Evolutionary conservation across 2,329 filamentous ascomycete species (phyloP).

Genomic region (Penicillium sp.): DNA sequence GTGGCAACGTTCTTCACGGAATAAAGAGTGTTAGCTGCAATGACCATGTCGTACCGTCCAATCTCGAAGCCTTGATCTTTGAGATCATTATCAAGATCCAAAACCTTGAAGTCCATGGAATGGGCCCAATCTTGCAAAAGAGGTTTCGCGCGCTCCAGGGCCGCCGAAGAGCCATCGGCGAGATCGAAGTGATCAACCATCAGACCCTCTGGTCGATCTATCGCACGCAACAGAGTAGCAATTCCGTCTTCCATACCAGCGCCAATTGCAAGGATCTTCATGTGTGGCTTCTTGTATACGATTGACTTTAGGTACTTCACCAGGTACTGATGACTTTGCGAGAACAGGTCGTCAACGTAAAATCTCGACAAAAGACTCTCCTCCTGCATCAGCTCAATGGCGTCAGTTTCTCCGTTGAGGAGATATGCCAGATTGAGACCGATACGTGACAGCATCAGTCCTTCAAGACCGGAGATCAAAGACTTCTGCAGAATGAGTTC

Average conservation of each 20-base stretch:
- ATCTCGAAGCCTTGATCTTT: constrained; percentile 2
- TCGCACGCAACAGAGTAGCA: background rate
- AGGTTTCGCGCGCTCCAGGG: background rate
- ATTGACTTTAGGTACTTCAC: background rate
- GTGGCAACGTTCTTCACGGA: background rate
- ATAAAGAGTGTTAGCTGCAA: constrained; percentile 1
- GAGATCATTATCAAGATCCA: constrained; percentile 1
- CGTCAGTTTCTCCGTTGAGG: constrained; percentile 2
- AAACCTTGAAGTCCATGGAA: background rate
- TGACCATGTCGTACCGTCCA: constrained; percentile 3
- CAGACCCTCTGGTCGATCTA: constrained; percentile 3
- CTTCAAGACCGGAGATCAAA: constrained; percentile 6
- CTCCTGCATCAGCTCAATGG: background rate
- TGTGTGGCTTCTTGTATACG: constrained; percentile 1
- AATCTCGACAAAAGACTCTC: constrained; percentile 8
- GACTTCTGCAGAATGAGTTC: constrained; percentile 5
- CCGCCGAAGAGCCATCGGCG: background rate
- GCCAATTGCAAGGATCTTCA: constrained; percentile 1
- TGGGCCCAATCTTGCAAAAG: background rate
- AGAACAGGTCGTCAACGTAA: background rate
- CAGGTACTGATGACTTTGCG: background rate
- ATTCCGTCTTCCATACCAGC: background rate
- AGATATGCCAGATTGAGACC: constrained; percentile 1
- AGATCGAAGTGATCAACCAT: constrained; percentile 1
- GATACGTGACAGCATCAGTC: constrained; percentile 1